Percentiles rank a stretch among this genome's conserved stretches.
These are phyloP conservation scores for Suzukiozyma palmioleophila DNA, from an alignment of 1,139 yeast genomes.

Conservation along the genomic window DNA sequence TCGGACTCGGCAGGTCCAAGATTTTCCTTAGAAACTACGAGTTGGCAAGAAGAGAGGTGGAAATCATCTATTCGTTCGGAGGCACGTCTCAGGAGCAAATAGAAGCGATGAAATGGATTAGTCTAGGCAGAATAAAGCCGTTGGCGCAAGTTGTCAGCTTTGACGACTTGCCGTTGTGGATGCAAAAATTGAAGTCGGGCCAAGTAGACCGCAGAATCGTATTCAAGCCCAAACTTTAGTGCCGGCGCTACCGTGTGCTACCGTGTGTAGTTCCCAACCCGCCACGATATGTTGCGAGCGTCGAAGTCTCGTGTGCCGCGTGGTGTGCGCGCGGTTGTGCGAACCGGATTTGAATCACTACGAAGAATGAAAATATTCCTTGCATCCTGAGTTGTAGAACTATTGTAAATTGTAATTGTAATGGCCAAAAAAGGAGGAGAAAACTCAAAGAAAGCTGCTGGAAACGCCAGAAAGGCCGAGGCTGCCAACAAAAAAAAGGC, in stretches of 20 bases:
- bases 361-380: too few relatives aligned
- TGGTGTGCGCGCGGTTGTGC: too few relatives aligned
- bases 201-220: slow-evolving; percentile 43
- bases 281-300: too few relatives aligned
- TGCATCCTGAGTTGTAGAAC: too few relatives aligned
- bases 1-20: slow-evolving; percentile 40
- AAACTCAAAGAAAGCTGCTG: slow-evolving; percentile 62
- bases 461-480: slow-evolving; percentile 69
- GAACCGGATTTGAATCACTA: too few relatives aligned
- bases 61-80: slow-evolving; percentile 40
- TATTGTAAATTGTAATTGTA: neutral
- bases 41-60: slow-evolving; percentile 39
- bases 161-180: slow-evolving; percentile 31
- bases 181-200: slow-evolving; percentile 35
- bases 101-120: slow-evolving; percentile 43
- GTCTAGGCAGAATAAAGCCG: slow-evolving; percentile 39
- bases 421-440: slow-evolving; percentile 63
- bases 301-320: too few relatives aligned
- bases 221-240: slow-evolving; percentile 24
- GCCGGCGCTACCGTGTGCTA: too few relatives aligned
- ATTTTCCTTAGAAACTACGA: slow-evolving; percentile 30
- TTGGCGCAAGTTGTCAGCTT: slow-evolving; percentile 27
- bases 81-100: slow-evolving; percentile 43
- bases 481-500: slow-evolving; percentile 58
- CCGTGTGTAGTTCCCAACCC: too few relatives aligned